Evolutionary conservation across 331 rosid genomes (phyloP).

Genomic region (Arachis monticola): DNA sequence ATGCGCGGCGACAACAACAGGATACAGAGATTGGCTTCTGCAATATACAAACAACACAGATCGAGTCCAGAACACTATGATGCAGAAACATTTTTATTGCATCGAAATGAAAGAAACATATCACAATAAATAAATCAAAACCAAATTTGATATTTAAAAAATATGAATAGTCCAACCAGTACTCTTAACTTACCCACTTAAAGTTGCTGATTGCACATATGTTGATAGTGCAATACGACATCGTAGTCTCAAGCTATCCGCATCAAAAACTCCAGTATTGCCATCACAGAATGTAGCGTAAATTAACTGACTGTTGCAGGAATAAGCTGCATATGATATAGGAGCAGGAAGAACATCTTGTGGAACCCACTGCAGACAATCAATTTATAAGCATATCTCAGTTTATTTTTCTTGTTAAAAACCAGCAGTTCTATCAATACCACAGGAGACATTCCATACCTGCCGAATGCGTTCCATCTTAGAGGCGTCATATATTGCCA

Average conservation of each 20-base stretch:
- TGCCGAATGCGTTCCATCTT: slow-evolving; percentile 82
- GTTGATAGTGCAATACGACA: slow-evolving; percentile 84
- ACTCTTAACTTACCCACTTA: slow-evolving; percentile 67
- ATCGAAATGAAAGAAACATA: not conserved
- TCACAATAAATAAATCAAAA: slow-evolving; percentile 4
- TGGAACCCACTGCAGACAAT: slow-evolving; percentile 87
- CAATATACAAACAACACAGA: slow-evolving; percentile 38
- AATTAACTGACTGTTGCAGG: slow-evolving; percentile 77
- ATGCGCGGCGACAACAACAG: slow-evolving; percentile 78
- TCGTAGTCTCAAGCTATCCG: slow-evolving; percentile 74
- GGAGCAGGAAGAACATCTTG: slow-evolving; percentile 76
- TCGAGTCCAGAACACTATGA: not conserved
- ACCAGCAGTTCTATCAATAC: slow-evolving; percentile 21
- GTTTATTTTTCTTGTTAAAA: slow-evolving; percentile 9
- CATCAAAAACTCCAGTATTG: slow-evolving; percentile 83
- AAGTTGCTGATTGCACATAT: slow-evolving; percentile 55
- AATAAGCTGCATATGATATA: slow-evolving; percentile 77
- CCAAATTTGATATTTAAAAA: not conserved
- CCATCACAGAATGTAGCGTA: slow-evolving; percentile 77
- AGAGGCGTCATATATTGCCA: slow-evolving; percentile 84
- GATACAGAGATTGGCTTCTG: slow-evolving; percentile 72
- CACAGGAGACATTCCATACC: slow-evolving; percentile 48
- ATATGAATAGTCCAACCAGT: not conserved
- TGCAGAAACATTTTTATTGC: not conserved
- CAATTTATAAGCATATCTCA: slow-evolving; percentile 40